These are phyloP conservation scores for Coemansia sp. DNA, from an alignment of 192 early-diverging fungal species.

Conservation along the genomic window DNA sequence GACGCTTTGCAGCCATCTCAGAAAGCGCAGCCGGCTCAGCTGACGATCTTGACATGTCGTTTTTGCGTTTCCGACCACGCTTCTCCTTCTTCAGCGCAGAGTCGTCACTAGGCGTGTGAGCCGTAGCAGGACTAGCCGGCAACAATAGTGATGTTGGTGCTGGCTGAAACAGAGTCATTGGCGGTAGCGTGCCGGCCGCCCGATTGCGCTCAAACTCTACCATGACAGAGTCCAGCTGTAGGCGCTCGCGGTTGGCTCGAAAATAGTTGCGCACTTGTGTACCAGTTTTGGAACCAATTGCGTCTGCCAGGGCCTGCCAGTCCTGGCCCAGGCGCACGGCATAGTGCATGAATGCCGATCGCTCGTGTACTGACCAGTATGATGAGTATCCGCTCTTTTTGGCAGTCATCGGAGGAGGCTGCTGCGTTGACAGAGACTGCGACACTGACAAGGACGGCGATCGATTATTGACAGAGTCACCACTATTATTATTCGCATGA, in stretches of 20 bases:
- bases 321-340: conserved; percentile 63
- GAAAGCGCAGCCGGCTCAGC: neutral
- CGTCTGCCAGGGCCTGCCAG: conserved; percentile 73
- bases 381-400: conserved; percentile 64
- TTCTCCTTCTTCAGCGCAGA: conserved; percentile 18
- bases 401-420: conserved; percentile 24
- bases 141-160: neutral
- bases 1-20: neutral
- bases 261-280: conserved; percentile 86
- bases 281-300: conserved; percentile 72
- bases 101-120: conserved; percentile 5
- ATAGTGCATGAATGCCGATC: conserved; percentile 65
- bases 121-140: neutral
- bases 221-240: conserved; percentile 49
- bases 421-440: too few species aligned
- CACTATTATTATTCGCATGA: neutral
- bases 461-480: neutral
- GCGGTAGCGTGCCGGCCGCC: conserved; percentile 24
- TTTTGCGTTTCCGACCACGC: conserved; percentile 46
- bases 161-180: conserved; percentile 19
- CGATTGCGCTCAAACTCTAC: conserved; percentile 38
- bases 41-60: conserved; percentile 7
- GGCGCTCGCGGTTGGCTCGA: conserved; percentile 58
- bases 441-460: conserved; percentile 7
- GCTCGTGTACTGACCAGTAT: conserved; percentile 87